These are phyloP conservation scores for Mycena rebaudengoi DNA, from an alignment of 768 basidiomycete species.

Conservation along the genomic window DNA sequence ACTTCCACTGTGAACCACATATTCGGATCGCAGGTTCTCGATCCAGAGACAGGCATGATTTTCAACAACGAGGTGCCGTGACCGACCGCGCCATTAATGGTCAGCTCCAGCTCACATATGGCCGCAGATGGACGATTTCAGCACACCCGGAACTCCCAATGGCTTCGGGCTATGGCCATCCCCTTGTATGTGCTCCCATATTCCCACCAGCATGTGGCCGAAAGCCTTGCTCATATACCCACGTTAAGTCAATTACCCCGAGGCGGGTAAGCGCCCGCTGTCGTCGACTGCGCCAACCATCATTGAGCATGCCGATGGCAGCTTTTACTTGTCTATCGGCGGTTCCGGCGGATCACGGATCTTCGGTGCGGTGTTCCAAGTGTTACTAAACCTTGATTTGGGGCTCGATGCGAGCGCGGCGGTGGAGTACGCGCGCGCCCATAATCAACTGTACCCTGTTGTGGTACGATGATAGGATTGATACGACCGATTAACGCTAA, in stretches of 20 bases:
- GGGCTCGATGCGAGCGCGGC: constrained; percentile 82
- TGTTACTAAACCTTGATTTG: constrained; percentile 81
- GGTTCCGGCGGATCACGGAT: constrained; percentile 92
- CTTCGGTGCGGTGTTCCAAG: constrained; percentile 81
- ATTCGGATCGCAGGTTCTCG: constrained; percentile 90
- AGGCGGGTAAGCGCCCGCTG: constrained; percentile 86
- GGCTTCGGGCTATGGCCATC: constrained; percentile 85
- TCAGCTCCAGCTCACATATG: constrained; percentile 16
- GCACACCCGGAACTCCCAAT: constrained; percentile 84
- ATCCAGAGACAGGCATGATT: constrained; percentile 87
- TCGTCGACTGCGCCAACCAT: constrained; percentile 88
- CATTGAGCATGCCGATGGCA: constrained; percentile 77
- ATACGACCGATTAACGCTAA: too few species aligned
- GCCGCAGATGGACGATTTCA: constrained; percentile 89
- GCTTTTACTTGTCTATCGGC: constrained; percentile 78
- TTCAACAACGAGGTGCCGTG: constrained; percentile 81
- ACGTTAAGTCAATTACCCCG: constrained; percentile 85
- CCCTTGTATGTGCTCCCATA: constrained; percentile 64
- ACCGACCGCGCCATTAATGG: not conserved
- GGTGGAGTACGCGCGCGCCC: constrained; percentile 85
- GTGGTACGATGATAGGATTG: too few species aligned
- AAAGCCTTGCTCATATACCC: constrained; percentile 65
- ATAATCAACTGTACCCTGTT: constrained; percentile 90
- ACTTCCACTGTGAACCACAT: constrained; percentile 91
- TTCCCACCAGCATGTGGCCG: not conserved